phyloP scores from a whole-genome alignment of 345 rosid species.

The Euphorbia pulcherrima region DNA sequence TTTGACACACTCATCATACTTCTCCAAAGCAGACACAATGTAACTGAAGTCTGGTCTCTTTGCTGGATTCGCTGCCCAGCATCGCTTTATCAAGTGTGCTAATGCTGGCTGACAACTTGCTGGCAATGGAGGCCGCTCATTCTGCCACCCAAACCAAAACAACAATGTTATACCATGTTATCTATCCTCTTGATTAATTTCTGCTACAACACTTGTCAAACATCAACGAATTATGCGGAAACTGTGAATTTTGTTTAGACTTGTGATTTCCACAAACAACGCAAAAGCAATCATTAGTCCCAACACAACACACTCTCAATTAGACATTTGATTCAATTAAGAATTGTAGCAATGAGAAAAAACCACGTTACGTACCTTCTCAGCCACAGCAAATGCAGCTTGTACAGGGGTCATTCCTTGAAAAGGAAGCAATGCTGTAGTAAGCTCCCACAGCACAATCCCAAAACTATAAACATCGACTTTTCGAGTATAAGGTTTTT shows the following conservation, averaged over 20 bases:
- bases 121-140: conserved; percentile 85
- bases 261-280: neutral
- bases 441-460: conserved; percentile 96
- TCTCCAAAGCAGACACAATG: conserved; percentile 75
- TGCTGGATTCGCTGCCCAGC: conserved; percentile 86
- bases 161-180: too few species aligned
- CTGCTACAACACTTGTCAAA: too few species aligned
- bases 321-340: neutral
- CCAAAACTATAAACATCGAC: conserved; percentile 98
- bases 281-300: neutral
- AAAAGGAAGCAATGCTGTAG: conserved; percentile 93
- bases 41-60: conserved; percentile 86
- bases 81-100: conserved; percentile 82
- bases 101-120: conserved; percentile 88
- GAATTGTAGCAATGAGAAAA: neutral
- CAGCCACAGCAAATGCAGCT: conserved; percentile 98
- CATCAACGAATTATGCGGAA: neutral
- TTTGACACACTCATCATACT: conserved; percentile 76
- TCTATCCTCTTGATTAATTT: too few species aligned
- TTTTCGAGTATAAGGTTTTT: conserved; percentile 83
- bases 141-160: conserved; percentile 39
- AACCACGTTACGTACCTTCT: conserved; percentile 55
- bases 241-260: neutral
- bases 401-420: conserved; percentile 99
- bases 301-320: neutral